Conservation (phyloP, 192 early-diverging fungal genomes). For the Coemansia sp. region DNA sequence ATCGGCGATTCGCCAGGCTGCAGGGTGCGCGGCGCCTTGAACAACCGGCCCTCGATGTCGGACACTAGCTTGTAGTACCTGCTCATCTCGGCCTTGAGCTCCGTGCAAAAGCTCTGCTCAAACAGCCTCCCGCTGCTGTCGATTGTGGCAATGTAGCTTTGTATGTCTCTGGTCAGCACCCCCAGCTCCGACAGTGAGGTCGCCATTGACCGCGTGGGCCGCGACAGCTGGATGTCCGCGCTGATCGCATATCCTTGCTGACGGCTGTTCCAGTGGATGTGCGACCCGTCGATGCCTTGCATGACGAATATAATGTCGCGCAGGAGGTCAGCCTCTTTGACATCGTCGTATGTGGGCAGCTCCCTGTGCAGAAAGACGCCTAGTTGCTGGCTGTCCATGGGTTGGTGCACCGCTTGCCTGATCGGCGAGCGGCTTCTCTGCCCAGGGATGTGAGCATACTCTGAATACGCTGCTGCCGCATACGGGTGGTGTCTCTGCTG, state of each 20-base stretch:
- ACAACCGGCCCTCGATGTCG: constrained; percentile 75
- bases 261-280: constrained; percentile 63
- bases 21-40: constrained; percentile 46
- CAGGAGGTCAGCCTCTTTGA: constrained; percentile 65
- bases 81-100: constrained; percentile 74
- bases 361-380: constrained; percentile 19
- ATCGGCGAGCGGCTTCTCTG: background rate
- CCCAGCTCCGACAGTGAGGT: constrained; percentile 75
- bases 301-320: constrained; percentile 88
- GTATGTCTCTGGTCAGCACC: constrained; percentile 67
- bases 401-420: constrained; percentile 1
- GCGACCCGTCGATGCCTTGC: constrained; percentile 91
- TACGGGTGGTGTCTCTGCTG: background rate
- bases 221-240: constrained; percentile 51
- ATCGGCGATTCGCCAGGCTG: constrained; percentile 52
- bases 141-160: constrained; percentile 55
- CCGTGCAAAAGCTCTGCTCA: constrained; percentile 75
- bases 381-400: background rate
- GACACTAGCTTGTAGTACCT: constrained; percentile 88
- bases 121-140: constrained; percentile 30
- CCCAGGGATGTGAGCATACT: background rate
- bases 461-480: background rate
- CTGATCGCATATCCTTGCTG: constrained; percentile 58
- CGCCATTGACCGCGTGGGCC: constrained; percentile 67
- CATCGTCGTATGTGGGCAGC: constrained; percentile 45